phyloP scores from a whole-genome alignment of 2,329 filamentous ascomycete species.

The Dactylellina drechsleri region DNA sequence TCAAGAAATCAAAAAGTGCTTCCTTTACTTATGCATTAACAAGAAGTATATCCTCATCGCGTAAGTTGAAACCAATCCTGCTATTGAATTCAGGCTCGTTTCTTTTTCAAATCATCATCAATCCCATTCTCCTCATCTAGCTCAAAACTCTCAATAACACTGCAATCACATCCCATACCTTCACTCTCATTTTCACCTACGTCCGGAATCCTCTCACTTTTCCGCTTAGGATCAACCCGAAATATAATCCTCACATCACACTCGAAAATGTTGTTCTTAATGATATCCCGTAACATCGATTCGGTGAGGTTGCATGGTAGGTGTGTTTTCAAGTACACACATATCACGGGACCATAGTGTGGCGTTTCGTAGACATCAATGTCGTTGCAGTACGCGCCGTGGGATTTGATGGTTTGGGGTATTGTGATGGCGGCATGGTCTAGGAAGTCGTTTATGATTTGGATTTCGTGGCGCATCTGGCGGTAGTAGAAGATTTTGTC shows the following conservation, averaged over 20 bases:
- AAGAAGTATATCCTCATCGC: too few species aligned
- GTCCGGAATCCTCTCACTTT: neutral
- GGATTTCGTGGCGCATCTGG: neutral
- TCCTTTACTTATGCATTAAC: too few species aligned
- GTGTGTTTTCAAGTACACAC: neutral
- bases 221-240: conserved; percentile 2
- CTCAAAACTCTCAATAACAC: too few species aligned
- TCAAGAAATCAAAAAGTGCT: too few species aligned
- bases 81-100: too few species aligned
- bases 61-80: too few species aligned
- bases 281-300: neutral
- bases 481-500: conserved; percentile 14
- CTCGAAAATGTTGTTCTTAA: conserved; percentile 7
- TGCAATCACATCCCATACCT: too few species aligned
- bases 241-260: conserved; percentile 2
- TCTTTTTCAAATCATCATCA: too few species aligned
- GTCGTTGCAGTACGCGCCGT: conserved; percentile 3
- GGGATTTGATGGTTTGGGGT: conserved; percentile 1
- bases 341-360: conserved; percentile 1
- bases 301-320: neutral
- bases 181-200: neutral
- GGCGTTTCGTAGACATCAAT: conserved; percentile 13
- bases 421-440: neutral
- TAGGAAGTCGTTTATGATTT: conserved; percentile 2
- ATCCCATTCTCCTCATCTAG: too few species aligned